Percentiles rank a stretch among this genome's conserved stretches.
phyloP scores from a whole-genome alignment of 1,139 yeast species.

The Zygosaccharomyces sapae region DNA sequence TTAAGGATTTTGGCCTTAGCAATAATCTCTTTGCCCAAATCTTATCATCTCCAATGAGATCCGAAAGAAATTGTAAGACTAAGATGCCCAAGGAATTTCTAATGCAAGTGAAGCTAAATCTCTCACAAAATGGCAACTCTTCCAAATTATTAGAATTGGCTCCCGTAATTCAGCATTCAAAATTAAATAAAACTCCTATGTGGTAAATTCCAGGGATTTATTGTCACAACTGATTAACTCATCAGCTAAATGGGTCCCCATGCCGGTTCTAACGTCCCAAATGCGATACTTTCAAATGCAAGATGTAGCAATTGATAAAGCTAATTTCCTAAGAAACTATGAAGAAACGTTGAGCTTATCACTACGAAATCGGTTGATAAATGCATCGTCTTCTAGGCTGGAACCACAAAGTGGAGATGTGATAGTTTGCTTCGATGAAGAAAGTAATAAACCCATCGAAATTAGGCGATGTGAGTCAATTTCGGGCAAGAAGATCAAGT shows the following conservation, averaged over 20 bases:
- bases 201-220: constrained; percentile 18
- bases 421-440: constrained; percentile 5
- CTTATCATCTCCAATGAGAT: constrained; percentile 30
- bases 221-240: constrained; percentile 5
- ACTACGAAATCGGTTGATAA: constrained; percentile 1
- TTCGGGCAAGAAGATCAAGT: not conserved
- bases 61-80: constrained; percentile 23
- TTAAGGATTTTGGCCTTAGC: constrained; percentile 14
- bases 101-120: constrained; percentile 21
- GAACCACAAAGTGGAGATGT: constrained; percentile 7
- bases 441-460: not conserved
- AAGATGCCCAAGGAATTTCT: constrained; percentile 27
- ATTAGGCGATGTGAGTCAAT: not conserved
- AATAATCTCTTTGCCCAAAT: constrained; percentile 28
- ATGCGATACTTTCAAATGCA: constrained; percentile 14
- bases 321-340: constrained; percentile 1
- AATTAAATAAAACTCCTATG: constrained; percentile 24
- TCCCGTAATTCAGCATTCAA: constrained; percentile 10
- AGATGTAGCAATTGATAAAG: constrained; percentile 10
- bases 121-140: constrained; percentile 4
- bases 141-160: constrained; percentile 6
- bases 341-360: constrained; percentile 1
- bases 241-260: constrained; percentile 18
- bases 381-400: not conserved
- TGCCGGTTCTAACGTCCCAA: constrained; percentile 15